Conservation (phyloP, 2,329 filamentous ascomycete species). For the Truncatella angustata region DNA sequence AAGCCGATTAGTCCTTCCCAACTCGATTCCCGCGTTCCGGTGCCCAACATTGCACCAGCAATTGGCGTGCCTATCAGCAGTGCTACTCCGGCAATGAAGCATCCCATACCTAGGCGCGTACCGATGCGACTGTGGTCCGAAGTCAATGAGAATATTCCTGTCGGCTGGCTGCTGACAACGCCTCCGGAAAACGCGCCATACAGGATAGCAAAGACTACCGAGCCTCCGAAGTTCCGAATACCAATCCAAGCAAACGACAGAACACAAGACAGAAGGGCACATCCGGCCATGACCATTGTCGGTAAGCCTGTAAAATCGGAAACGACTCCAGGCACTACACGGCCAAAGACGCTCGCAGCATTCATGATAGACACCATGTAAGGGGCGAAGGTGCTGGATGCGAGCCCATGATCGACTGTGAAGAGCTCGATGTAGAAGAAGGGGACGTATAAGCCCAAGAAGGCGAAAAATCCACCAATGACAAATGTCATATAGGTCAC, state of each 20-base stretch:
- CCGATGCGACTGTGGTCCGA: slow-evolving; percentile 34
- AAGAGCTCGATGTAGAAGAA: slow-evolving; percentile 48
- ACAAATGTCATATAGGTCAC: slow-evolving; percentile 35
- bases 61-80: slow-evolving; percentile 45
- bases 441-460: slow-evolving; percentile 45
- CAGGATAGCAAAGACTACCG: slow-evolving; percentile 39
- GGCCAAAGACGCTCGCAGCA: slow-evolving; percentile 43
- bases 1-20: slow-evolving; percentile 12
- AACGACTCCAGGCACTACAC: slow-evolving; percentile 41
- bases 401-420: slow-evolving; percentile 38
- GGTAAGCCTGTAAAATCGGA: slow-evolving; percentile 42
- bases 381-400: slow-evolving; percentile 30
- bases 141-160: slow-evolving; percentile 35
- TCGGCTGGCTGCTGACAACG: slow-evolving; percentile 41
- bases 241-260: slow-evolving; percentile 40
- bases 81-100: slow-evolving; percentile 36
- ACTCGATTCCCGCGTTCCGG: not conserved
- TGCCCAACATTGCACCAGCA: slow-evolving; percentile 31
- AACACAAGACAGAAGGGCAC: slow-evolving; percentile 28
- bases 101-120: slow-evolving; percentile 35
- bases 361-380: slow-evolving; percentile 45
- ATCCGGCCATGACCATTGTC: slow-evolving; percentile 33
- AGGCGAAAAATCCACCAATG: slow-evolving; percentile 36
- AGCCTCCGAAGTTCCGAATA: slow-evolving; percentile 31
- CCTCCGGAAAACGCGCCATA: slow-evolving; percentile 46